phyloP scores from a whole-genome alignment of 441 rosid genomes.

The Kokia cookei region DNA sequence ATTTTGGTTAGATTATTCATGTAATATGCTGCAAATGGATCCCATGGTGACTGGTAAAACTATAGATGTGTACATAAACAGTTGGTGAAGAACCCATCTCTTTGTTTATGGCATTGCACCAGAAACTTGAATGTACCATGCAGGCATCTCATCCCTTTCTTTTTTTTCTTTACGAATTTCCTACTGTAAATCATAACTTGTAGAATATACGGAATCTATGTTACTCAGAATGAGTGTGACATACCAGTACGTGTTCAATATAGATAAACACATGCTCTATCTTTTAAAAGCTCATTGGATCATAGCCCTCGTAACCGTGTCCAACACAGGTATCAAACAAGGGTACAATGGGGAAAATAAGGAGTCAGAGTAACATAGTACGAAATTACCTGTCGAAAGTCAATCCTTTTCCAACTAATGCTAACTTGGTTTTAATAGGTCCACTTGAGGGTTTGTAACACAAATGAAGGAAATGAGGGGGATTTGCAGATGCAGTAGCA shows the following conservation, averaged over 20 bases:
- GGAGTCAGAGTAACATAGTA: no score
- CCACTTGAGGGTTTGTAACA: slow-evolving; percentile 74
- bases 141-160: neutral
- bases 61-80: no score
- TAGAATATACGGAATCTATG: neutral
- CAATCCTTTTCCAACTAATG: slow-evolving; percentile 90
- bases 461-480: slow-evolving; percentile 78
- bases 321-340: neutral
- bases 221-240: neutral
- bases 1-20: neutral
- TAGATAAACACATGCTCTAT: no score
- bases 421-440: slow-evolving; percentile 69
- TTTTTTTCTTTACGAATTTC: neutral
- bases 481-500: slow-evolving; percentile 88
- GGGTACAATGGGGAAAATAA: neutral
- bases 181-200: neutral
- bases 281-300: no score
- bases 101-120: neutral
- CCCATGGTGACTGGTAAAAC: no score
- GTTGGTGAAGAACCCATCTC: neutral
- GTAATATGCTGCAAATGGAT: neutral
- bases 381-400: slow-evolving; percentile 78
- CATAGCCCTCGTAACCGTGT: no score
- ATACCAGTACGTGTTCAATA: no score
- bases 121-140: neutral